Conservation (phyloP, 345 rosid species). For the Populus alba region DNA sequence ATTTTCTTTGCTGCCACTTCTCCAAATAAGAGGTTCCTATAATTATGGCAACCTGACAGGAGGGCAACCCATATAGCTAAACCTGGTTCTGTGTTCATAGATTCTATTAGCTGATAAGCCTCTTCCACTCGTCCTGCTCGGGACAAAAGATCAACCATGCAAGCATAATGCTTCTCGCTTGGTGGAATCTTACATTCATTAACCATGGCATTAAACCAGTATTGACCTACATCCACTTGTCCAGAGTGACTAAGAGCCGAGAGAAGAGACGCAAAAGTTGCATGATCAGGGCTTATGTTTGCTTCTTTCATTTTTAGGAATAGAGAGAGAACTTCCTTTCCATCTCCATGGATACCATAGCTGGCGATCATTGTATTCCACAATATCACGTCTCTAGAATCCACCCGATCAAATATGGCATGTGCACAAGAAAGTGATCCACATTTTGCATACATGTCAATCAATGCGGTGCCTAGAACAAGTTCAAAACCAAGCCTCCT, state of each 20-base stretch:
- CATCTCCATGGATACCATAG: slow-evolving; percentile 67
- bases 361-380: slow-evolving; percentile 72
- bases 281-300: slow-evolving; percentile 49
- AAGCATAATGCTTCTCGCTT: slow-evolving; percentile 58
- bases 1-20: slow-evolving; percentile 59
- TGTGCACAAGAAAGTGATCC: slow-evolving; percentile 48
- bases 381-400: slow-evolving; percentile 49
- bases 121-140: slow-evolving; percentile 68
- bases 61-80: slow-evolving; percentile 70
- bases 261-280: slow-evolving; percentile 67
- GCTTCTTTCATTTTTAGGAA: slow-evolving; percentile 51
- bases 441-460: slow-evolving; percentile 76
- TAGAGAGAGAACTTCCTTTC: slow-evolving; percentile 55
- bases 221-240: slow-evolving; percentile 53
- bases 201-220: slow-evolving; percentile 54
- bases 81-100: slow-evolving; percentile 45
- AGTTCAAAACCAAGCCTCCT: slow-evolving; percentile 45
- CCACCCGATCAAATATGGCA: slow-evolving; percentile 44
- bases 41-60: slow-evolving; percentile 69
- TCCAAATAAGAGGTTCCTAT: slow-evolving; percentile 48
- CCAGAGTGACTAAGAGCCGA: slow-evolving; percentile 77
- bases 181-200: slow-evolving; percentile 46
- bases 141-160: slow-evolving; percentile 72
- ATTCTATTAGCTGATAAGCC: slow-evolving; percentile 50
- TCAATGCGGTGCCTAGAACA: slow-evolving; percentile 49